Evolutionary conservation across 352 stramenopile species (phyloP).

Genomic region (Phytopythium litorale): DNA sequence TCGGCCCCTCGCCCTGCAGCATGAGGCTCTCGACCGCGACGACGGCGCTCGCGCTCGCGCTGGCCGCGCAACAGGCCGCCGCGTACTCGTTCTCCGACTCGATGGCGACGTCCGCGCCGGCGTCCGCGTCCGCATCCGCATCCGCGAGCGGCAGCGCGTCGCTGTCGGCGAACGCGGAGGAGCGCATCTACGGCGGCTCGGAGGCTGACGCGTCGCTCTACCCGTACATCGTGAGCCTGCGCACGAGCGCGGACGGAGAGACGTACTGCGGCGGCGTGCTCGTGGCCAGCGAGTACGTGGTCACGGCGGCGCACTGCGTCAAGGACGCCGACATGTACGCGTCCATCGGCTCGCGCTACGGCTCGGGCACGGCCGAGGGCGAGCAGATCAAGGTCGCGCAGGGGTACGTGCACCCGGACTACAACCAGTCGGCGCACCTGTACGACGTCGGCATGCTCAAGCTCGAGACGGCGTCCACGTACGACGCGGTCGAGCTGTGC

Average conservation of each 20-base stretch:
- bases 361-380: conserved; percentile 32
- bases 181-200: conserved; percentile 56
- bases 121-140: not conserved
- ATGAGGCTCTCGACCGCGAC: conserved; percentile 20
- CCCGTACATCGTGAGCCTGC: conserved; percentile 57
- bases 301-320: conserved; percentile 74
- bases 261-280: conserved; percentile 71
- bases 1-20: not conserved
- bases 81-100: conserved; percentile 29
- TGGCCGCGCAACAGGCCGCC: conserved; percentile 14
- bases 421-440: conserved; percentile 44
- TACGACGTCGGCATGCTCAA: conserved; percentile 60
- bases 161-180: conserved; percentile 31
- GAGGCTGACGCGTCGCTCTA: conserved; percentile 47
- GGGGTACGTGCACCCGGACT: conserved; percentile 43
- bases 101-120: conserved; percentile 10
- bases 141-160: conserved; percentile 10
- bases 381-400: conserved; percentile 45
- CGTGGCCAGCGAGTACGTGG: conserved; percentile 54
- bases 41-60: conserved; percentile 14
- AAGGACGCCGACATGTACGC: conserved; percentile 35
- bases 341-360: conserved; percentile 47
- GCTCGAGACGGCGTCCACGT: conserved; percentile 36
- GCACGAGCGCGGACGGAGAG: conserved; percentile 26
- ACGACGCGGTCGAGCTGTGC: conserved; percentile 27